Base-by-base conservation (phyloP, 108 stramenopile genomes). In the Skeletonema tropicum region DNA sequence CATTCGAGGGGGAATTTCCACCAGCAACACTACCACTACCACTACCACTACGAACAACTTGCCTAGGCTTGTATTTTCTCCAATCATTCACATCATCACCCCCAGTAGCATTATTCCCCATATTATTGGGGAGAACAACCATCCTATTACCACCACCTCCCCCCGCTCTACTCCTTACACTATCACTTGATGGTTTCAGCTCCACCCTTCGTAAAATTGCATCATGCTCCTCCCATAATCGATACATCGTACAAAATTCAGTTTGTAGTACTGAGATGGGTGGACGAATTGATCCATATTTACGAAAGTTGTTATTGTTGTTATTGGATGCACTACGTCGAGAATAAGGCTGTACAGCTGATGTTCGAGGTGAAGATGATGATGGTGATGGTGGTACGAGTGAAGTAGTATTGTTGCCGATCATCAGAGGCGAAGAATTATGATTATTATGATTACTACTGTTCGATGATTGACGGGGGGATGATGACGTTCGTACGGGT, bases 231-330 rank as follows among this genome's bases (percentile, higher is more conserved):
- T 45, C 73, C 79, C 79, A 80, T 61, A 57, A 52, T 0, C 73
- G 79, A 36, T 80, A 80, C n/a, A 14, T 80, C 8, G 73, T 67
- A 13, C 73, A 36, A 52, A 80, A 80, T 58, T 80, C 79, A 23
- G 68, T 72, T 23, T 80, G 79, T 0, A 80, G 39, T 3, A 74
- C 68, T 15, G 79, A 29, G 13, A 80, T 39, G 6, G 79, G 73
- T 1, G 79, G 79, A 36, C 79, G 79, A 31, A 80, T 74, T 0
- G 73, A 52, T 3, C 79, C 79, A n/a, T 74, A 80, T 46, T 59
- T 69, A 14, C 60, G 45, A 73, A 74, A 74, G n/a, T n/a, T n/a
- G n/a, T n/a, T n/a, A n/a, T n/a, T n/a, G 57, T 74, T 80, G 52
- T 39, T 35, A 6, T 8, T 39, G 0, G 64, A 1, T 4, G 42